phyloP scores from a whole-genome alignment of 345 rosid species.

The Triadica sebifera region DNA sequence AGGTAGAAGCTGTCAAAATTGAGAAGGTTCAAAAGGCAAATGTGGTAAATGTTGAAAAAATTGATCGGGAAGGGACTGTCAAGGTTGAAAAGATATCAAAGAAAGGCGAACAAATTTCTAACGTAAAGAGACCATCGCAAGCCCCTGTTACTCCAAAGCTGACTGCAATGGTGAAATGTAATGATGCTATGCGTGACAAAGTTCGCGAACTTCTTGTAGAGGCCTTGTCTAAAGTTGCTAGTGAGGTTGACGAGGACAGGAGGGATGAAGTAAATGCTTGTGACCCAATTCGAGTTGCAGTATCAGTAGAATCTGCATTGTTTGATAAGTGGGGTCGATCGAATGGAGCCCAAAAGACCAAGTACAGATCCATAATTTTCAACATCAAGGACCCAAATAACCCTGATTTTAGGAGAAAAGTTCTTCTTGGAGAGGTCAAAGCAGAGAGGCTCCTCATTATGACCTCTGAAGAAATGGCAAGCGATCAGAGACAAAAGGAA shows the following conservation, averaged over 20 bases:
- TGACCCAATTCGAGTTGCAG: slow-evolving; percentile 86
- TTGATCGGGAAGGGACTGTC: slow-evolving; percentile 26
- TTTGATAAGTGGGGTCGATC: slow-evolving; percentile 80
- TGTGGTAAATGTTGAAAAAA: slow-evolving; percentile 39
- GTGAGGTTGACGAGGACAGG: slow-evolving; percentile 58
- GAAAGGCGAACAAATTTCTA: slow-evolving; percentile 41
- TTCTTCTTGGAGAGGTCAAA: slow-evolving; percentile 76
- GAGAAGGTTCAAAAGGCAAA: slow-evolving; percentile 40
- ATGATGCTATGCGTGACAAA: slow-evolving; percentile 83
- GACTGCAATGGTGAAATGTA: slow-evolving; percentile 60
- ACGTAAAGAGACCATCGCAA: slow-evolving; percentile 42
- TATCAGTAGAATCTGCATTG: slow-evolving; percentile 78
- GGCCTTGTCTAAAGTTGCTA: slow-evolving; percentile 68
- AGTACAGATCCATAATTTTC: slow-evolving; percentile 94
- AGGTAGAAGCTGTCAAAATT: slow-evolving; percentile 43
- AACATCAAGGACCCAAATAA: slow-evolving; percentile 82
- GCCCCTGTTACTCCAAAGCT: slow-evolving; percentile 51
- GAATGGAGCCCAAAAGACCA: slow-evolving; percentile 77
- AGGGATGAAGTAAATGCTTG: slow-evolving; percentile 51
- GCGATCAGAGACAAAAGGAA: slow-evolving; percentile 70
- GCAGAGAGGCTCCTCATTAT: slow-evolving; percentile 69
- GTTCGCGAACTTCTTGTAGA: slow-evolving; percentile 72
- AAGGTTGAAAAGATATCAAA: slow-evolving; percentile 40
- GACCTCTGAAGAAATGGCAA: slow-evolving; percentile 94
- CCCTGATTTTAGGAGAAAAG: slow-evolving; percentile 90